A percentile compares a stretch with the other conserved stretches of the same genome.
These are phyloP conservation scores for Shiraia sp. DNA, from an alignment of 2,329 filamentous ascomycete genomes.

Conservation along the genomic window DNA sequence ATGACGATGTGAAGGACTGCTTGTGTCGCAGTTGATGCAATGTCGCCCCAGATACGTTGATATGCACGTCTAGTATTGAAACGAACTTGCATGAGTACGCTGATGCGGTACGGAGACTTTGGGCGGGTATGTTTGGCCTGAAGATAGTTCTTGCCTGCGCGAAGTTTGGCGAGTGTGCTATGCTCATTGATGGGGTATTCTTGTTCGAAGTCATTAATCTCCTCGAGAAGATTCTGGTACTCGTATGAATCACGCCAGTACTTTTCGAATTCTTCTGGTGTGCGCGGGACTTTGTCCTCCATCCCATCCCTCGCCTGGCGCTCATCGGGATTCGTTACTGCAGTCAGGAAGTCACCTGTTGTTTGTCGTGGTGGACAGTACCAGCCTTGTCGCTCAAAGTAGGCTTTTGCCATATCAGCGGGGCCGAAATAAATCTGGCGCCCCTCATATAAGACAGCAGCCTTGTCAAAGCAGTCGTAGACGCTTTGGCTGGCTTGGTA, in stretches of 20 bases:
- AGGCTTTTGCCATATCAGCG: conserved; percentile 61
- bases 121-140: conserved; percentile 60
- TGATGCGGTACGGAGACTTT: conserved; percentile 63
- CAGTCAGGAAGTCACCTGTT: conserved; percentile 75
- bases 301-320: conserved; percentile 47
- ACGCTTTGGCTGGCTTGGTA: conserved; percentile 57
- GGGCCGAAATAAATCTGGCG: conserved; percentile 77
- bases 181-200: conserved; percentile 51
- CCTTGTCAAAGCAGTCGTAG: conserved; percentile 73
- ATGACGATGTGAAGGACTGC: conserved; percentile 57
- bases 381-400: conserved; percentile 72
- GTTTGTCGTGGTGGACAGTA: conserved; percentile 69
- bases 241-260: conserved; percentile 60
- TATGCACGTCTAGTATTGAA: conserved; percentile 37
- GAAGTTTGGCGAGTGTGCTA: conserved; percentile 33
- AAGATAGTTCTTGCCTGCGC: conserved; percentile 53
- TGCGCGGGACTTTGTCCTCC: conserved; percentile 52
- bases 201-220: conserved; percentile 57
- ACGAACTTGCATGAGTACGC: conserved; percentile 51
- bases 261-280: conserved; percentile 53
- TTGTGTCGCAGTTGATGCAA: conserved; percentile 35
- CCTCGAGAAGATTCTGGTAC: conserved; percentile 45
- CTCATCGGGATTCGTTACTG: conserved; percentile 61
- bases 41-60: conserved; percentile 40
- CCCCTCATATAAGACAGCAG: conserved; percentile 74